Base-by-base conservation (phyloP, 1,139 yeast species). In the Yamadazyma triangularis region DNA sequence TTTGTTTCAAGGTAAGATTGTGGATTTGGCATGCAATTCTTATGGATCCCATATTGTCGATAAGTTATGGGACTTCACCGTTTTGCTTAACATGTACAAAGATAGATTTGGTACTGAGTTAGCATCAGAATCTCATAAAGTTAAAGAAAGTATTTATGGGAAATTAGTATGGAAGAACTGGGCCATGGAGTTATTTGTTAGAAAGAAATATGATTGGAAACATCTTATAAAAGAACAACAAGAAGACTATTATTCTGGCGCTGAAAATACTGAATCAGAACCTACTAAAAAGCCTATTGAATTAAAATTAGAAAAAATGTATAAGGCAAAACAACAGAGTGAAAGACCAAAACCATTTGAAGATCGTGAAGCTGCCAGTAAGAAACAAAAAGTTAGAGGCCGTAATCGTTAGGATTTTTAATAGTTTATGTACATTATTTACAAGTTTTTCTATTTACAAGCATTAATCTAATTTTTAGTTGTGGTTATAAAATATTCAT, bases 161-260 rank as follows among this genome's bases (percentile, higher is more conserved):
- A 77, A 83, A 51, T 72, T 79, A 44, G 97, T 91, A 2, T 91
- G 97, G 97, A 85, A 84, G 51, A 91, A 89, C 54, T 91, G 97
- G 97, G 60, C 73, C 20, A 73, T 88, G 80, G 96, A 87, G 50
- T 59, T 78, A 45, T 86, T 79, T 48, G 55, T 65, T 9, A 72
- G 96, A 52, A 80, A 80, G 56, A 77, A 82, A 53, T 75, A 68
- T 50, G 95, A 87, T 49, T 88, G 96, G 96, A 85, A 83, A 59
- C 64, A 71, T 27, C 48, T 75, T 23, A 74, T 85, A 21, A 87
- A 83, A 50, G 79, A 79, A 31, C 84, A 80, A 47, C 94, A 85
- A 50, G 66, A 65, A 32, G 79, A 66, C 29, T 58, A 64, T 35
- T 65, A 58, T 44, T 57, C 55, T 3, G 54, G 35, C 13, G 50